Percentiles rank a stretch among this genome's conserved stretches.
Evolutionary conservation across 768 basidiomycete genomes (phyloP).

Genomic region (Rhizopogon vesiculosus): DNA sequence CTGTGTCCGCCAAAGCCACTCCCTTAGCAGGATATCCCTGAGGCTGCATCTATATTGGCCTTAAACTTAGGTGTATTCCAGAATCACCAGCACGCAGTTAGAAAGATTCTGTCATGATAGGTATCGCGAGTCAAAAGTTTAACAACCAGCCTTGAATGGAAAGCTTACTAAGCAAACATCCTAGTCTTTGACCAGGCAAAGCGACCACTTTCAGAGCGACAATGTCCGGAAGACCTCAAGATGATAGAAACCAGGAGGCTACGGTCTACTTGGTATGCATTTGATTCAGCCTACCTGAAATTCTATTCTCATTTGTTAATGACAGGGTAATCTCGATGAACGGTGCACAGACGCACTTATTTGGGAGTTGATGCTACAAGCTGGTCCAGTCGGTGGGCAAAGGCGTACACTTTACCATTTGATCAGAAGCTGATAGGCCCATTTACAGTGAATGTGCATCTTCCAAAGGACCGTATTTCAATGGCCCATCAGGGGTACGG

Average conservation of each 20-base stretch:
- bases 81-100: no score
- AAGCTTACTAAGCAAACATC: neutral
- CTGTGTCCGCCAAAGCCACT: no score
- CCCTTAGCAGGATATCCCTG: no score
- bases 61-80: no score
- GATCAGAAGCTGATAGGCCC: neutral
- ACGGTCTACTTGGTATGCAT: conserved; percentile 74
- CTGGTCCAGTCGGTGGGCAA: conserved; percentile 92
- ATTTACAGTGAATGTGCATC: conserved; percentile 84
- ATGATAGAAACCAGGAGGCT: conserved; percentile 89
- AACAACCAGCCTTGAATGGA: neutral
- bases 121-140: no score
- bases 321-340: conserved; percentile 94
- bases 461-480: conserved; percentile 97
- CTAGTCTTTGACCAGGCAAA: neutral
- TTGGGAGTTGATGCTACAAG: conserved; percentile 99
- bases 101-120: no score
- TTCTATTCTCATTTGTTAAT: conserved; percentile 5
- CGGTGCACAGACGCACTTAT: conserved; percentile 89
- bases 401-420: neutral
- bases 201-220: neutral
- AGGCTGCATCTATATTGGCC: no score
- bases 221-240: conserved; percentile 52
- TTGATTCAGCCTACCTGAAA: rapidly evolving
- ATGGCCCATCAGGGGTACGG: conserved; percentile 99